phyloP scores from a whole-genome alignment of 2,329 filamentous ascomycete species.

The Claviceps sp. region DNA sequence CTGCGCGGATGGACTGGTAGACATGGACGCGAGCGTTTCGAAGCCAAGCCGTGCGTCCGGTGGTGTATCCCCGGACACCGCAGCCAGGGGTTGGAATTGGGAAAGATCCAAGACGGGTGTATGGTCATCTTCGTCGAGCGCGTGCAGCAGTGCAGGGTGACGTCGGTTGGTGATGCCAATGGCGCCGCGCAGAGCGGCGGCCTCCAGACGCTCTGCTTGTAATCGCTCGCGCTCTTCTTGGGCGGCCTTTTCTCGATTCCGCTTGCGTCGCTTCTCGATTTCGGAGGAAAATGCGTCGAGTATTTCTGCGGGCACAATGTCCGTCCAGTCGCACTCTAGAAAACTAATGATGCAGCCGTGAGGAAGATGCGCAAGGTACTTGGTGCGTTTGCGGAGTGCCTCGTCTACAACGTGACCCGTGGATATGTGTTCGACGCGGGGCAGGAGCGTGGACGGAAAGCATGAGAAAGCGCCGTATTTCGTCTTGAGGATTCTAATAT shows the following conservation, averaged over 20 bases:
- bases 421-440: constrained; percentile 78
- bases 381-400: constrained; percentile 65
- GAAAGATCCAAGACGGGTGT: constrained; percentile 34
- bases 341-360: constrained; percentile 86
- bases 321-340: constrained; percentile 89
- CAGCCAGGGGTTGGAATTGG: constrained; percentile 52
- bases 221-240: constrained; percentile 77
- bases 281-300: constrained; percentile 66
- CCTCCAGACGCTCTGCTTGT: constrained; percentile 69
- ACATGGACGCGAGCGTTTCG: constrained; percentile 58
- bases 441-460: constrained; percentile 77
- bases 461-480: constrained; percentile 72
- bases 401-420: constrained; percentile 82
- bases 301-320: constrained; percentile 64
- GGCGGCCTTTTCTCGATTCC: constrained; percentile 68
- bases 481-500: constrained; percentile 83
- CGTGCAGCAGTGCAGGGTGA: constrained; percentile 18
- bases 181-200: constrained; percentile 48
- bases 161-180: constrained; percentile 22
- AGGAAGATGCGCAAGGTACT: constrained; percentile 77
- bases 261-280: constrained; percentile 61
- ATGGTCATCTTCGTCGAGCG: constrained; percentile 22
- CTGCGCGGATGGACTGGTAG: constrained; percentile 62
- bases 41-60: constrained; percentile 49
- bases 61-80: constrained; percentile 36